Evolutionary conservation across 306 rosid genomes (phyloP), one percentile per base, ranked within the genome.

Genomic region (Lupinus albus): DNA sequence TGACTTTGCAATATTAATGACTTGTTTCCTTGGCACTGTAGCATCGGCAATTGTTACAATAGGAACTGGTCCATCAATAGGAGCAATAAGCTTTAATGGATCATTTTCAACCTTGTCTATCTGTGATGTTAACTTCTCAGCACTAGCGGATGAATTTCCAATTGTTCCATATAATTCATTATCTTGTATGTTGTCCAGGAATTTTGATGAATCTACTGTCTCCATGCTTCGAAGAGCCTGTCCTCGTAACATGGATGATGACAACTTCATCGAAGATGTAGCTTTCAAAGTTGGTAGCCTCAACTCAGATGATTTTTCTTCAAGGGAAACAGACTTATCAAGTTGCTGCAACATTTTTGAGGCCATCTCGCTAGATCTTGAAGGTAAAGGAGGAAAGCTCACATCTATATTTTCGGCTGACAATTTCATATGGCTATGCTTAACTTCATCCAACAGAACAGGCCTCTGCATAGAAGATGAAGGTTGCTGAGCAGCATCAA

Each of bases 221-320:
- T 92, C 95, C 80, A 92, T 82, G 66, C 96, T 92, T 79, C 83
- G 73, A 68, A 84, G 93, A 79, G 98, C 98, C 82, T 78, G 86
- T 61, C 96, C 93, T 66, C 51, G 86, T 48, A 92, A 76, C 95
- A 92, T 92, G 30, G 93, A 86, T 46, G 91, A 81, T 7, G 95
- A 92, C 73, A 92, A 65, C 76, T 81, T 92, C 28, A 76, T 69
- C 12, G 93, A 89, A 54, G 88, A 84, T 41, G 76, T 82, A 69
- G 86, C 83, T 48, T 52, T 76, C 68, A 77, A 33, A 45, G 70
- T n/a, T 61, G 42, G 71, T 44, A 79, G 39, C 69, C 82, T 86
- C 52, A 77, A 33, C 53, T 75, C 84, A 1, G 82, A 81, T 46
- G 84, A 78, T 66, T 87, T 92, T 41, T 83, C 95, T 56, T 83